These are phyloP conservation scores for Epichloe typhina DNA, from an alignment of 2,329 filamentous ascomycete genomes.

Conservation along the genomic window DNA sequence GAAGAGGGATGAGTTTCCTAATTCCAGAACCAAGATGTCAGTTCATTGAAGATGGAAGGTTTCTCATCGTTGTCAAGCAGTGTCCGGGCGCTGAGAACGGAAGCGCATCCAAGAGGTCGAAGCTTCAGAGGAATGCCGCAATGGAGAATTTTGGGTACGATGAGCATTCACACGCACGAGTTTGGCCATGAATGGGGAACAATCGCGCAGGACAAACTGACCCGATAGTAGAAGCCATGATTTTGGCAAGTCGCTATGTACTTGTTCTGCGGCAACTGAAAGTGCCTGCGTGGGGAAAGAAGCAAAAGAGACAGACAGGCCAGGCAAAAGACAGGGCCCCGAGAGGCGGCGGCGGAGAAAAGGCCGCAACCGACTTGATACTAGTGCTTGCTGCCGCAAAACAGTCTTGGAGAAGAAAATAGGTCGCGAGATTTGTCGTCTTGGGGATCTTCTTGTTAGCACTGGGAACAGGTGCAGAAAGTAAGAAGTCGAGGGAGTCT, in stretches of 20 bases:
- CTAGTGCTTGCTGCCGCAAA: too few species aligned
- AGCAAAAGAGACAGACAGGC: too few species aligned
- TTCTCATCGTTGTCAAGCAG: not conserved
- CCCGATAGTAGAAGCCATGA: conserved; percentile 7
- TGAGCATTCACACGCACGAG: not conserved
- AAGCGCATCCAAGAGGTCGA: not conserved
- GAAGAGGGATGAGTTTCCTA: conserved; percentile 51
- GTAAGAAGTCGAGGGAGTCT: too few species aligned
- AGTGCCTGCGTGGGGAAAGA: not conserved
- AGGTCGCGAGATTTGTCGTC: too few species aligned
- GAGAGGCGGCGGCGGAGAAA: too few species aligned
- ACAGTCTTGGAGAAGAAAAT: too few species aligned
- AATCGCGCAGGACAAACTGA: not conserved
- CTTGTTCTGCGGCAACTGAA: too few species aligned
- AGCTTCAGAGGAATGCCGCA: not conserved
- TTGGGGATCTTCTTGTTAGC: too few species aligned
- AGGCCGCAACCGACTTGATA: too few species aligned
- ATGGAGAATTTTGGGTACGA: too few species aligned
- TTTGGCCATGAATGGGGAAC: not conserved
- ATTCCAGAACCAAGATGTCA: not conserved
- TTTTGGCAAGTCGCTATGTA: not conserved
- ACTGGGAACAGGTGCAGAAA: too few species aligned
- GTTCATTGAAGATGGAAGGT: not conserved
- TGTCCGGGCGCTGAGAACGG: not conserved
- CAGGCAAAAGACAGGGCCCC: too few species aligned